phyloP scores from a whole-genome alignment of 2,329 filamentous ascomycete species.

The Hymenoscyphus occultus region DNA sequence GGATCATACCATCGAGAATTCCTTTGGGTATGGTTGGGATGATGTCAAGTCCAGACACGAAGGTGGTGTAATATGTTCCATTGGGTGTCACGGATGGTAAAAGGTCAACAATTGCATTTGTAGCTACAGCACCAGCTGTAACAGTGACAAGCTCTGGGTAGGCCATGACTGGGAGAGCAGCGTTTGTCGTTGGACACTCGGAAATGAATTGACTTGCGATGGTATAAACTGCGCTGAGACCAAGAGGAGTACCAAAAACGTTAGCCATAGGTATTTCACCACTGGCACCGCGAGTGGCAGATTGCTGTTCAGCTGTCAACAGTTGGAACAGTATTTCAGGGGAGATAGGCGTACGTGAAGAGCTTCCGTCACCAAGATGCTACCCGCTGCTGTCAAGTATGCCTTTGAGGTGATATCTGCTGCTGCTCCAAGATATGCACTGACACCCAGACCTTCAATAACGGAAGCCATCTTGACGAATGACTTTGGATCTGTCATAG shows the following conservation, averaged over 20 bases:
- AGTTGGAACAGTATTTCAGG: background rate
- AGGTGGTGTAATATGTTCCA: slow-evolving; percentile 38
- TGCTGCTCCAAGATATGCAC: slow-evolving; percentile 62
- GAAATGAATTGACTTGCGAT: slow-evolving; percentile 61
- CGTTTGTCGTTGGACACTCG: slow-evolving; percentile 53
- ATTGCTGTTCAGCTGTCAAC: slow-evolving; percentile 37
- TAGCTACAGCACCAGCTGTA: slow-evolving; percentile 24
- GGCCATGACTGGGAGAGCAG: slow-evolving; percentile 55
- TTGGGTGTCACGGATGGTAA: slow-evolving; percentile 27
- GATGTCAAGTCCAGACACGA: slow-evolving; percentile 33
- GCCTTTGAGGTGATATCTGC: slow-evolving; percentile 53
- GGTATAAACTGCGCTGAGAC: slow-evolving; percentile 59
- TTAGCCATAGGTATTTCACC: slow-evolving; percentile 54
- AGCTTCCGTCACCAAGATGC: slow-evolving; percentile 63
- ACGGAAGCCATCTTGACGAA: slow-evolving; percentile 54
- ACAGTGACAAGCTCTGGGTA: slow-evolving; percentile 49
- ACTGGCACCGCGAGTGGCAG: slow-evolving; percentile 53
- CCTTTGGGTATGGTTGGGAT: slow-evolving; percentile 39
- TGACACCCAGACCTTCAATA: slow-evolving; percentile 57
- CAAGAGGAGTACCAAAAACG: slow-evolving; percentile 58
- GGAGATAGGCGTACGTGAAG: slow-evolving; percentile 44
- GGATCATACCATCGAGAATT: slow-evolving; percentile 30
- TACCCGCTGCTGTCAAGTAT: slow-evolving; percentile 61
- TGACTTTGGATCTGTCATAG: slow-evolving; percentile 44
- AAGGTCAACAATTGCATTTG: slow-evolving; percentile 30